Evolutionary conservation across 2,329 filamentous ascomycete species (phyloP).

Genomic region (Gremmenia infestans): DNA sequence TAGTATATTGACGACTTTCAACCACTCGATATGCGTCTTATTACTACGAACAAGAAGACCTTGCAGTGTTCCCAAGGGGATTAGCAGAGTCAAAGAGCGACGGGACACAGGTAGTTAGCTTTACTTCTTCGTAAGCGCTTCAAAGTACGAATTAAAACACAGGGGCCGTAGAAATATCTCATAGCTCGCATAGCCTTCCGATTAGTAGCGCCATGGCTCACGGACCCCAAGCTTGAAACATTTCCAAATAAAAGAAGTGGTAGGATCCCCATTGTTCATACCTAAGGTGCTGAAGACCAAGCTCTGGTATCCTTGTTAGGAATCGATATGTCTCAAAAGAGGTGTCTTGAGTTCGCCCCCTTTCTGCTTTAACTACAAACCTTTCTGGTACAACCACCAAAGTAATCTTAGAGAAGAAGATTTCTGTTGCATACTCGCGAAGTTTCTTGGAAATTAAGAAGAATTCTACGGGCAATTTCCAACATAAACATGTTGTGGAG

Average conservation of each 20-base stretch:
- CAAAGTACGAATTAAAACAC: too few relatives aligned
- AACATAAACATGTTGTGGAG: not conserved
- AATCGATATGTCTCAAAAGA: not conserved
- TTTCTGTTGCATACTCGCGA: not conserved
- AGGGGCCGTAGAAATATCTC: too few relatives aligned
- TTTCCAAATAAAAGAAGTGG: too few relatives aligned
- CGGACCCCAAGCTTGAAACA: too few relatives aligned
- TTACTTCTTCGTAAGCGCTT: not conserved
- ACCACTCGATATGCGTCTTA: not conserved
- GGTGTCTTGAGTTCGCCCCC: not conserved
- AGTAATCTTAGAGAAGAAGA: not conserved
- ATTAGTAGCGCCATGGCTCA: too few relatives aligned
- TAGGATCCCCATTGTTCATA: too few relatives aligned
- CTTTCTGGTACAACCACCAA: not conserved
- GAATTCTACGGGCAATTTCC: not conserved
- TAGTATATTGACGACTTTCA: not conserved
- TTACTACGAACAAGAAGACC: not conserved
- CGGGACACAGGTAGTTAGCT: not conserved
- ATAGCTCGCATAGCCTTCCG: too few relatives aligned
- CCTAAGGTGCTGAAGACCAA: too few relatives aligned
- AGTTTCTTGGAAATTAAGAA: not conserved
- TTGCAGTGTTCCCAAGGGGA: not conserved
- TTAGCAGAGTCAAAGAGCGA: not conserved
- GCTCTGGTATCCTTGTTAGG: not conserved
- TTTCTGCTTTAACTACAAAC: too few relatives aligned